Evolutionary conservation across 495 filamentous ascomycete species (phyloP).

Genomic region (Pyrenula aspistea): DNA sequence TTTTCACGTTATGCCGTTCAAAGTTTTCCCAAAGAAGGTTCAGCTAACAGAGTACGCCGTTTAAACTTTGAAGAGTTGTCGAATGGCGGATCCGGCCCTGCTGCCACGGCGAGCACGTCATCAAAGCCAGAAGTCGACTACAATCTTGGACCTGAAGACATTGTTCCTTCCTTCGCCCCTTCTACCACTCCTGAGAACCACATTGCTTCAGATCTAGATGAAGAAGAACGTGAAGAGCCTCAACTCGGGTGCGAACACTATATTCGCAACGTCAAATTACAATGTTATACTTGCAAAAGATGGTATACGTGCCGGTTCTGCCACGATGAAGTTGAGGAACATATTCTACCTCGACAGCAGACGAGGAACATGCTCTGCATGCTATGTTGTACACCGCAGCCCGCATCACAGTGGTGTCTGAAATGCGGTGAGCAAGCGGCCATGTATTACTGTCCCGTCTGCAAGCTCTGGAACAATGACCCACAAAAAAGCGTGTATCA

Average conservation of each 20-base stretch:
- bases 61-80: slow-evolving; percentile 12
- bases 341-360: slow-evolving; percentile 64
- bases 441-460: slow-evolving; percentile 89
- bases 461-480: slow-evolving; percentile 96
- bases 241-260: slow-evolving; percentile 84
- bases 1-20: slow-evolving; percentile 25
- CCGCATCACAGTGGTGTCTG: slow-evolving; percentile 63
- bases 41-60: slow-evolving; percentile 22
- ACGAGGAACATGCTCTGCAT: slow-evolving; percentile 98
- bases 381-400: slow-evolving; percentile 80
- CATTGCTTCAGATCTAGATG: slow-evolving; percentile 26
- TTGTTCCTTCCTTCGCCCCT: slow-evolving; percentile 56
- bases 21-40: slow-evolving; percentile 21
- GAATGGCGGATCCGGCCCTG: not conserved
- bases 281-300: slow-evolving; percentile 75
- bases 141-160: slow-evolving; percentile 59
- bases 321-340: slow-evolving; percentile 79
- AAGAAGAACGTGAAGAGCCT: slow-evolving; percentile 25
- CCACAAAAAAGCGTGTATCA: slow-evolving; percentile 88
- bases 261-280: slow-evolving; percentile 86
- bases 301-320: slow-evolving; percentile 97
- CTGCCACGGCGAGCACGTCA: slow-evolving; percentile 7
- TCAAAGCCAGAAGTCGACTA: slow-evolving; percentile 42
- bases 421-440: slow-evolving; percentile 66
- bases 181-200: slow-evolving; percentile 6